Conservation (phyloP, 2,329 filamentous ascomycete genomes). For the Microascus cirrosus region DNA sequence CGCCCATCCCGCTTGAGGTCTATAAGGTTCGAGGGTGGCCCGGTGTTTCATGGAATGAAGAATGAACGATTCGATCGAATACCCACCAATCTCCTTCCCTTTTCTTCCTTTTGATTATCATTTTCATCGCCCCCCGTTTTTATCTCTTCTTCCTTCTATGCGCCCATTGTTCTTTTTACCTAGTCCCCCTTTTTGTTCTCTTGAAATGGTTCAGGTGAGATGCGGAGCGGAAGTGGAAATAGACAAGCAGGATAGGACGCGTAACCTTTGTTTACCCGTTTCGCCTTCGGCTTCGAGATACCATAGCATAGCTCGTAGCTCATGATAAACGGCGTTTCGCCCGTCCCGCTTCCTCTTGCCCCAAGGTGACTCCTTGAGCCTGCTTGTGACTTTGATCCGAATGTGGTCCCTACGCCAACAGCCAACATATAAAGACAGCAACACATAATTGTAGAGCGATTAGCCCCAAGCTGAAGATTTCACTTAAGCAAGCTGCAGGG, state of each 20-base stretch:
- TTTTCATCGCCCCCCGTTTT: background rate
- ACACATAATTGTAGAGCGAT: no score
- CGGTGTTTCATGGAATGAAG: conserved; percentile 1
- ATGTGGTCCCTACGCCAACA: no score
- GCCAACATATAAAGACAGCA: no score
- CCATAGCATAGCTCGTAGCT: no score
- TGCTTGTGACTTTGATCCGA: no score
- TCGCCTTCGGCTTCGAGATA: no score
- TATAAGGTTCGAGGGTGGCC: background rate
- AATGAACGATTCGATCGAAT: background rate
- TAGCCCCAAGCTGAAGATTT: no score
- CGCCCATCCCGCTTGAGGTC: no score
- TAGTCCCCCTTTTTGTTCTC: background rate
- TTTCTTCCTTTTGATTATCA: background rate
- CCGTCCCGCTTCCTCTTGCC: no score
- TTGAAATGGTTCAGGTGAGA: background rate
- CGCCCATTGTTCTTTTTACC: background rate
- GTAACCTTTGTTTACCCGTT: background rate
- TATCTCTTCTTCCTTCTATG: background rate
- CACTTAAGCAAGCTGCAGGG: no score
- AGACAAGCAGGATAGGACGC: background rate
- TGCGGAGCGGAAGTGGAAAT: background rate
- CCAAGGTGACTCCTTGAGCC: no score
- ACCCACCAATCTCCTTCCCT: background rate
- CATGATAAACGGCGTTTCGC: no score